These are phyloP conservation scores for Sclerotinia minor DNA, from an alignment of 2,329 filamentous ascomycete species.

Conservation along the genomic window DNA sequence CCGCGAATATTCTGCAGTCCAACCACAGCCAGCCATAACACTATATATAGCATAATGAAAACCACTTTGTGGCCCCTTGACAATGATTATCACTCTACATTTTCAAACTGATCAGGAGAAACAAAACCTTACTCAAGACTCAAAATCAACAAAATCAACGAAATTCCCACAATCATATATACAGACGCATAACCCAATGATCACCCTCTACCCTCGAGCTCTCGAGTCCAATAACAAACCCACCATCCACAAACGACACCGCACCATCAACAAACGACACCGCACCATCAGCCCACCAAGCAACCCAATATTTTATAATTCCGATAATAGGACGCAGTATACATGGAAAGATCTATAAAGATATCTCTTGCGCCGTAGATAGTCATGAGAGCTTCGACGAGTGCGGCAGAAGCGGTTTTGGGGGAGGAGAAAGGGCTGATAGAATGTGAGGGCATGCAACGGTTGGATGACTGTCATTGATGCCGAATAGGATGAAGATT, in stretches of 20 bases:
- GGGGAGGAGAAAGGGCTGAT: conserved; percentile 34
- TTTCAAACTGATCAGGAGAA: not conserved
- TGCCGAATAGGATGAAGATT: conserved; percentile 42
- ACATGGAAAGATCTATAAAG: conserved; percentile 49
- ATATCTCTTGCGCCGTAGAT: conserved; percentile 52
- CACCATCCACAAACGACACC: conserved; percentile 50
- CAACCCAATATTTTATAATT: conserved; percentile 46
- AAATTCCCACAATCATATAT: not conserved
- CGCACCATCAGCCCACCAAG: conserved; percentile 45
- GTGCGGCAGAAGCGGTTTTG: not conserved
- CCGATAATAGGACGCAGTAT: conserved; percentile 44
- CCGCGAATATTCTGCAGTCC: not conserved
- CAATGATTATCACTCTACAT: not conserved
- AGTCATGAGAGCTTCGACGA: conserved; percentile 49
- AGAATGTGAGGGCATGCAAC: conserved; percentile 42
- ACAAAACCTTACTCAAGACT: not conserved
- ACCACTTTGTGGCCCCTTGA: too few relatives aligned
- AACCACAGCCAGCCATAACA: not conserved
- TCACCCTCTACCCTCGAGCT: conserved; percentile 50
- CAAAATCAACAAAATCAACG: not conserved
- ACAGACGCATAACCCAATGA: conserved; percentile 44
- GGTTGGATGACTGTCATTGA: conserved; percentile 43
- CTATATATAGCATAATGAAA: not conserved
- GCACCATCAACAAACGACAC: conserved; percentile 50
- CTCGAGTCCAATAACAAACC: conserved; percentile 45